A percentile compares a stretch with the other conserved stretches of the same genome.
Evolutionary conservation across 1,284 basidiomycete species (phyloP).

Genomic region (Flammula alnicola): DNA sequence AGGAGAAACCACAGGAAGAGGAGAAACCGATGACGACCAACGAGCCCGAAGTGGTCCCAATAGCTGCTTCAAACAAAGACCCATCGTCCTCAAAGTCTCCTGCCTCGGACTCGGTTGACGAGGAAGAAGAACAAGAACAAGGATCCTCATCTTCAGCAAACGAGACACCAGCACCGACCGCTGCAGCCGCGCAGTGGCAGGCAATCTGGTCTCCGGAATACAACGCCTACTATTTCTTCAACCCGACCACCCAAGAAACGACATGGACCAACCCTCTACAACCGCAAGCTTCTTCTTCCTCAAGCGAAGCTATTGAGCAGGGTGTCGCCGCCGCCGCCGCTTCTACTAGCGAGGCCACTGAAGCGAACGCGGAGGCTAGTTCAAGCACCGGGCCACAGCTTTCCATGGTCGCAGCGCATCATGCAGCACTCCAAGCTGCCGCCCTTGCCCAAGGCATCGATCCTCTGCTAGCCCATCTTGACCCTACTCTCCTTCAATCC

Average conservation of each 20-base stretch:
- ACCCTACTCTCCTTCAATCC: conserved; percentile 66
- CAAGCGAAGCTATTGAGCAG: conserved; percentile 30
- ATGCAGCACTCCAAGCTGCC: conserved; percentile 60
- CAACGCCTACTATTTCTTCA: conserved; percentile 91
- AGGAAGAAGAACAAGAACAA: conserved; percentile 8
- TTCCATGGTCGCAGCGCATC: conserved; percentile 35
- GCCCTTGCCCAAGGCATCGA: conserved; percentile 82
- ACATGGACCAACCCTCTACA: conserved; percentile 89
- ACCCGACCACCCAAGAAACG: conserved; percentile 77
- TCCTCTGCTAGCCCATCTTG: conserved; percentile 81
- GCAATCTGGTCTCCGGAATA: conserved; percentile 84
- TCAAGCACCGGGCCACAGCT: conserved; percentile 13
- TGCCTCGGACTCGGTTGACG: background rate
- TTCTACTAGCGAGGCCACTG: conserved; percentile 7
- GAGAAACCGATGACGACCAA: background rate
- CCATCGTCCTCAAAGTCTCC: conserved; percentile 3
- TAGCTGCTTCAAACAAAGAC: background rate
- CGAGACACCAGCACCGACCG: conserved; percentile 8
- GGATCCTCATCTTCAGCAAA: background rate
- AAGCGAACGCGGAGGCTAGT: conserved; percentile 19
- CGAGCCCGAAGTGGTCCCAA: background rate
- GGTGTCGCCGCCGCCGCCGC: conserved; percentile 3
- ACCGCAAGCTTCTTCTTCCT: conserved; percentile 32
- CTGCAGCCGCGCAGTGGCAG: conserved; percentile 60
- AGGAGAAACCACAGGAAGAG: background rate